A percentile compares a stretch with the other conserved stretches of the same genome.
Evolutionary conservation across 805 yeast species (phyloP).

Genomic region (Maudiozyma barnettii): DNA sequence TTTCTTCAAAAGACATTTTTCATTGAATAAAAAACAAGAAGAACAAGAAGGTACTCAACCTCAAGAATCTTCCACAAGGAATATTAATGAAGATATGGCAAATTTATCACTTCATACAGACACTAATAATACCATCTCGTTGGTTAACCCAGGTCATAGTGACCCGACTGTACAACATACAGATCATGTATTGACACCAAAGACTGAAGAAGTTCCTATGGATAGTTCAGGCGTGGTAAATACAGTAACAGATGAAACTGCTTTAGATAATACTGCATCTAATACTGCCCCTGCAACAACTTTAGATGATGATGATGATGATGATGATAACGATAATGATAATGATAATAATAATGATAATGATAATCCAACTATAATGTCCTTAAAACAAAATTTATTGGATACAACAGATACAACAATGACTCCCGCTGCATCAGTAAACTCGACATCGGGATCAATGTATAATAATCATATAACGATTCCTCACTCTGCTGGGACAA

Average conservation of each 20-base stretch:
- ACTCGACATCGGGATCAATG: no score
- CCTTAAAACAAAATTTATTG: slow-evolving; percentile 15
- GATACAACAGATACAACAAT: slow-evolving; percentile 4
- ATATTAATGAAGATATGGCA: slow-evolving; percentile 6
- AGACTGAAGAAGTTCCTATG: slow-evolving; percentile 1
- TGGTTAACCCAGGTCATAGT: slow-evolving; percentile 16
- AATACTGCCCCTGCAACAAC: no score
- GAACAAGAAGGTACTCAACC: neutral
- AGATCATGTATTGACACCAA: slow-evolving; percentile 6
- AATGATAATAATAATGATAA: neutral
- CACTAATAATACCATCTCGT: neutral
- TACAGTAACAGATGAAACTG: no score
- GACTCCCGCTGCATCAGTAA: no score
- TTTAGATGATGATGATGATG: neutral
- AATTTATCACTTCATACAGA: slow-evolving; percentile 4
- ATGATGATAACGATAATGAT: neutral
- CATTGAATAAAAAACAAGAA: neutral
- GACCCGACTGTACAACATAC: slow-evolving; percentile 18
- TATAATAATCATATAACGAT: neutral
- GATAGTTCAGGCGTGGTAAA: neutral
- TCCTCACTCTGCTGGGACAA: neutral
- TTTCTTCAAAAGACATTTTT: slow-evolving; percentile 2
- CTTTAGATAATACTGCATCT: no score
- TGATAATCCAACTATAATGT: slow-evolving; percentile 11
- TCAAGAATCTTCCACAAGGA: neutral